These are phyloP conservation scores for Crepidotus variabilis DNA, from an alignment of 768 basidiomycete genomes.

Conservation along the genomic window DNA sequence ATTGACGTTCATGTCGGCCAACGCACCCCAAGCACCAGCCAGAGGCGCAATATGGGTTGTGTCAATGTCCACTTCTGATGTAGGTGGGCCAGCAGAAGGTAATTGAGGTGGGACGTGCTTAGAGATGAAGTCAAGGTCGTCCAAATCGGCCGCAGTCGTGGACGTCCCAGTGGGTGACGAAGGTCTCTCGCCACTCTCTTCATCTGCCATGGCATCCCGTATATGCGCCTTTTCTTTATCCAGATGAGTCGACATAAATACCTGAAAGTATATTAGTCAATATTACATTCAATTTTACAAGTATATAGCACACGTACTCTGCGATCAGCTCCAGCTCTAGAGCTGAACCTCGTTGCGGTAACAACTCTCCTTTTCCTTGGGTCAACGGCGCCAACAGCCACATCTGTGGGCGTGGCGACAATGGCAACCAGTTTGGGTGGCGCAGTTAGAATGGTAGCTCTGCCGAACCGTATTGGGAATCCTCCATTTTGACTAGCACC, in stretches of 20 bases:
- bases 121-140: slow-evolving; percentile 26
- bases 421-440: slow-evolving; percentile 82
- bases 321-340: slow-evolving; percentile 75
- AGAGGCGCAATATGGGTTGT: slow-evolving; percentile 58
- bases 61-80: slow-evolving; percentile 50
- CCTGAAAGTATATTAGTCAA: slow-evolving; percentile 36
- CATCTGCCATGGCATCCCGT: slow-evolving; percentile 19
- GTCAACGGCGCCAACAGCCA: slow-evolving; percentile 87
- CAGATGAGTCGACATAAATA: slow-evolving; percentile 80
- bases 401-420: slow-evolving; percentile 77
- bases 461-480: slow-evolving; percentile 53
- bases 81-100: neutral
- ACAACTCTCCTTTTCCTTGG: slow-evolving; percentile 79
- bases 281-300: neutral
- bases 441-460: slow-evolving; percentile 74
- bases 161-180: neutral
- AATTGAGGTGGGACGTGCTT: slow-evolving; percentile 16
- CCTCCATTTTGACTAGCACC: slow-evolving; percentile 22
- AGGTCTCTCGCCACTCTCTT: slow-evolving; percentile 11
- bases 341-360: slow-evolving; percentile 85
- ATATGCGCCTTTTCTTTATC: slow-evolving; percentile 38
- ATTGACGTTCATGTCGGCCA: slow-evolving; percentile 36
- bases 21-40: slow-evolving; percentile 70
- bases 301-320: slow-evolving; percentile 46
- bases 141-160: slow-evolving; percentile 17